Evolutionary conservation across 1,139 yeast species (phyloP), one percentile per base, ranked within the genome.

Genomic region (Kluyveromyces marxianus): DNA sequence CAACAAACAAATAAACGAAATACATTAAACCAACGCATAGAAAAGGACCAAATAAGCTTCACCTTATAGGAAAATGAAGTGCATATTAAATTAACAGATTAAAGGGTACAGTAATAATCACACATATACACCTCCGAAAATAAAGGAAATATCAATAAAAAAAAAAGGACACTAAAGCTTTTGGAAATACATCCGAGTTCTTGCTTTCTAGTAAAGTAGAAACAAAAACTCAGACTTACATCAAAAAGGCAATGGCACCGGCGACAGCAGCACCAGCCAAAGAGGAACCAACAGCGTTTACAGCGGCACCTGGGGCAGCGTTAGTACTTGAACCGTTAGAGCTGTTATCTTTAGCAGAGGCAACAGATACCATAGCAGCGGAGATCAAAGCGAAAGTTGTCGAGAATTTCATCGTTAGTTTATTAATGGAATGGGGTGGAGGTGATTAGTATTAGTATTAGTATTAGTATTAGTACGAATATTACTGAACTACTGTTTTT

Each of bases 231-330:
- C 3, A 7, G 7, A 41, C 45, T 50, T 43, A 57, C 40, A 56
- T 47, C 49, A 58, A 49, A 44, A 57, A 52, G 42, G 60, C 63
- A 40, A 57, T 47, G 41, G 61, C 62, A 48, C 62, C 60, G 28
- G 60, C 61, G 4, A 54, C 52, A 28, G 57, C 60, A 34, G 60
- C 63, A 44, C 56, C 58, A n/a, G 48, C 48, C 32, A 52, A 50
- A 42, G 52, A 53, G 37, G 51, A 50, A 21, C 47, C 53, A 37
- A 41, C 45, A 43, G 50, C 49, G 45, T 43, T 48, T 21, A 41
- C 47, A 39, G 44, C 52, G 37, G 39, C 55, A 36, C 46, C 52
- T 32, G 48, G 49, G 26, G 49, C 44, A 37, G 46, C 53, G 45
- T 50, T 48, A 46, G 43, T 31, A 36, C 33, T 41, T 41, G 48